Base-by-base conservation (phyloP, 176 grass and related monocot species). In the Bothriochloa decipiens region DNA sequence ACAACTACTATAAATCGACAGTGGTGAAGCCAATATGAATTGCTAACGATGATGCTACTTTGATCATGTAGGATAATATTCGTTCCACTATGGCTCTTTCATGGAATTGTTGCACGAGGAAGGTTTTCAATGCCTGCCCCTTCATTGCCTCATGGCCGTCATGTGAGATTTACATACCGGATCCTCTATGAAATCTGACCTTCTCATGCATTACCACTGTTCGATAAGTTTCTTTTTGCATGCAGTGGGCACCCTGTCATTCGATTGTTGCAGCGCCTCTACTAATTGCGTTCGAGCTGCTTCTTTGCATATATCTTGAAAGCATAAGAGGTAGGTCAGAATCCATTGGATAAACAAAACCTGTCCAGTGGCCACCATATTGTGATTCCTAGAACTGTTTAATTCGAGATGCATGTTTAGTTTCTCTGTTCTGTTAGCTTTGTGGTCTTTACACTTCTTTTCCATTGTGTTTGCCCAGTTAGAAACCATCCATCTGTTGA, bases 101-200 rank as follows among this genome's bases (percentile, higher is more conserved):
- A 99, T 92, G 84, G 78, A 10, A 85, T 92, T 35, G 82, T 89
- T 64, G 93, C 96, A 0, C 90, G 93, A 18, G 96, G 96, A 80
- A 92, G 93, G 82, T 99, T 99, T 88, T 99, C 93, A 71, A 89
- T 99, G 82, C 96, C 96, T 52, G 96, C 96, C 26, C 96, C 96
- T 87, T 95, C 93, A 20, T 81, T 96, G 64, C 96, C 96, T 85
- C 93, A 96, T 76, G 96, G 94, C 14, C 90, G 93, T 28, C 89
- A 92, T 79, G 96, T 99, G 94, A 92, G 89, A 80, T 68, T 82
- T 26, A 75, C n/a, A 46, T 40, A 39, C 14, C 17, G 20, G 27
- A 55, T 41, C 79, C 0, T 78, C 43, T 60, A 4, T 8, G 26
- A 76, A 6, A 4, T 9, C 15, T 23, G 14, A 45, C 80, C 53